Evolutionary conservation across 768 basidiomycete species (phyloP).

Genomic region (Naganishia antarctica): DNA sequence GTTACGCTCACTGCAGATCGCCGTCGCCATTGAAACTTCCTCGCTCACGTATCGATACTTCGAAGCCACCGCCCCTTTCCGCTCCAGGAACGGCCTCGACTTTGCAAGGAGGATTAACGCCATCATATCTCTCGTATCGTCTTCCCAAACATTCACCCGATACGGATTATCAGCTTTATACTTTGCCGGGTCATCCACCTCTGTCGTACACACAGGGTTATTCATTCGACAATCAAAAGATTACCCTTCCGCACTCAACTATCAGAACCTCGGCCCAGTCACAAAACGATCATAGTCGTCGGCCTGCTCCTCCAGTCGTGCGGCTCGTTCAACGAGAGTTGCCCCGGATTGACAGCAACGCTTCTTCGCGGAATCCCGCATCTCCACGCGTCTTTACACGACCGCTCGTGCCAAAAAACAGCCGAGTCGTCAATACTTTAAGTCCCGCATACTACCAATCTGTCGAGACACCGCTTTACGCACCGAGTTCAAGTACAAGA

Average conservation of each 20-base stretch:
- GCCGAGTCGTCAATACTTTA: too few species aligned
- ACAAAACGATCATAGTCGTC: too few species aligned
- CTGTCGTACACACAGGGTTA: too few species aligned
- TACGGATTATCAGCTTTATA: not conserved
- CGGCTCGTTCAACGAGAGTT: not conserved
- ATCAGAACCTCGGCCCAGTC: too few species aligned
- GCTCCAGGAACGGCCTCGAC: constrained; percentile 1
- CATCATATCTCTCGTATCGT: not conserved
- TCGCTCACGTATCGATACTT: too few species aligned
- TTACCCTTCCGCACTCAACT: too few species aligned
- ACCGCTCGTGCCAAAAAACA: not conserved
- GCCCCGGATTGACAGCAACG: not conserved
- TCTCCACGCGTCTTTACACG: not conserved
- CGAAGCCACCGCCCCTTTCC: not conserved
- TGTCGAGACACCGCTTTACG: not conserved
- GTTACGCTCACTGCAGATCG: not conserved
- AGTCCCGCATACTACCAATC: not conserved
- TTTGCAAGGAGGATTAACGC: not conserved
- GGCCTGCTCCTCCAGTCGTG: not conserved
- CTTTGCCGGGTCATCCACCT: too few species aligned
- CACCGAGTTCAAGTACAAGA: not conserved
- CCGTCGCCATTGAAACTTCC: not conserved
- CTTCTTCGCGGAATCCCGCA: not conserved
- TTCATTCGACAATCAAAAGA: too few species aligned
- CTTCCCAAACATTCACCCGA: not conserved